Base-by-base conservation (phyloP, 352 stramenopile genomes). In the Pythium rhizo-oryzae region DNA sequence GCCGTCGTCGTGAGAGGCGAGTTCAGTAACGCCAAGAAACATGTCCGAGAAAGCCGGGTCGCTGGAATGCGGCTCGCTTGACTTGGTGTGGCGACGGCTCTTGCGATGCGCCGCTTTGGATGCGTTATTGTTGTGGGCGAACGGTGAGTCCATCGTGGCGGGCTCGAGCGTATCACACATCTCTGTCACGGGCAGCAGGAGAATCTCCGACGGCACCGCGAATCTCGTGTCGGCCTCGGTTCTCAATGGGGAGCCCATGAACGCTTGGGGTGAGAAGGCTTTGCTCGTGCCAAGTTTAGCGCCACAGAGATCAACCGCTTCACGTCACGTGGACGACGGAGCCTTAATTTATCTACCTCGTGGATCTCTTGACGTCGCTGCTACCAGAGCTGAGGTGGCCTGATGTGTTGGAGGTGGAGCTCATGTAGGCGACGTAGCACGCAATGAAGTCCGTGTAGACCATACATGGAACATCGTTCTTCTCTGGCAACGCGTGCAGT, bases 391-490 rank as follows among this genome's bases (percentile, higher is more conserved):
- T 21, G 35, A 15, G 8, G 35, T 41, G 35, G 13, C 35, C 21
- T 19, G 41, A 19, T 7, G 18, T 16, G 1, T 47, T 51, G 51
- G 19, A 55, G 56, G 61, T 79, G 70, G 21, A 53, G 63, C 25
- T 78, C 55, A 89, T 64, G 39, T 80, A 81, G 1, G 82, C 84
- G 0, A 90, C 78, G 54, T 81, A 89, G 63, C 70, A 81, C 0
- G 82, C 74, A 9, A 92, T 72, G 25, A 92, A 92, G 44, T 92
- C 84, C 0, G 82, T 92, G 50, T 91, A 92, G 3, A 67, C 81
- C 4, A 91, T 59, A 49, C 85, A 92, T 0, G 79, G 71, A 0
- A 51, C 23, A 4, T 77, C 79, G 2, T 76, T 74, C 0, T 60
- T 59, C 16, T 62, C 35, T 8, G 84, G 84, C 2, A 89, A 21